Conservation (phyloP, 129 eudicot genomes). For the Helichrysum umbraculigerum region DNA sequence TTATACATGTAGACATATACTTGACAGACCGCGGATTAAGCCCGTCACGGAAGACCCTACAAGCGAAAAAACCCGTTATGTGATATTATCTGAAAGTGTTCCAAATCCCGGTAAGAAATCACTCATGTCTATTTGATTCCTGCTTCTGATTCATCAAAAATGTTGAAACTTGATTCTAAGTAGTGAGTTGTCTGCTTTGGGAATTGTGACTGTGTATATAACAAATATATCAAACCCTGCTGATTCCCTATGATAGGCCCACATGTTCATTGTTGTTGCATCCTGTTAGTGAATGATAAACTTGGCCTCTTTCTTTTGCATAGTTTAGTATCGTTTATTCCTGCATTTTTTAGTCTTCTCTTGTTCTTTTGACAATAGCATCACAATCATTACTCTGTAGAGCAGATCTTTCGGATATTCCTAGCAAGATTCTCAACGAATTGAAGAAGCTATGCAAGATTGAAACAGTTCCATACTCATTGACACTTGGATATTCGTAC, state of each 20-base stretch:
- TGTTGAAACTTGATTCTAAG: not conserved
- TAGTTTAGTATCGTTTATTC: not conserved
- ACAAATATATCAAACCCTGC: not conserved
- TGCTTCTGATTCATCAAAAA: not conserved
- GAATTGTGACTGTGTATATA: not conserved
- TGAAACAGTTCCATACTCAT: conserved; percentile 80
- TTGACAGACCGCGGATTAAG: conserved; percentile 85
- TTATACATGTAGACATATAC: conserved; percentile 59
- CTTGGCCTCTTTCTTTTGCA: not conserved
- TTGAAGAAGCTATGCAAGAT: conserved; percentile 57
- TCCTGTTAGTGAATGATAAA: not conserved
- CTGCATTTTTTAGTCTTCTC: not conserved
- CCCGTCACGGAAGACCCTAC: conserved; percentile 87
- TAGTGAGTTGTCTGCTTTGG: not conserved
- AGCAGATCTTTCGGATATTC: conserved; percentile 84
- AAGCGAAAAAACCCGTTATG: conserved; percentile 64
- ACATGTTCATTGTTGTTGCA: not conserved
- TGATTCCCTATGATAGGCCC: not conserved
- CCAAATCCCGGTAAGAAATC: conserved; percentile 56
- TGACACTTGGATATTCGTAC: conserved; percentile 93
- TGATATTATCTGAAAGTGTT: conserved; percentile 75
- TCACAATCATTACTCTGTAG: conserved; percentile 1
- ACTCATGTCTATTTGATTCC: not conserved
- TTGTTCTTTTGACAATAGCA: not conserved
- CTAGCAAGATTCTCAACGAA: conserved; percentile 69